Evolutionary conservation across 1,284 basidiomycete species (phyloP), one percentile per base, ranked within the genome.

Genomic region (Phylloporus sp.): DNA sequence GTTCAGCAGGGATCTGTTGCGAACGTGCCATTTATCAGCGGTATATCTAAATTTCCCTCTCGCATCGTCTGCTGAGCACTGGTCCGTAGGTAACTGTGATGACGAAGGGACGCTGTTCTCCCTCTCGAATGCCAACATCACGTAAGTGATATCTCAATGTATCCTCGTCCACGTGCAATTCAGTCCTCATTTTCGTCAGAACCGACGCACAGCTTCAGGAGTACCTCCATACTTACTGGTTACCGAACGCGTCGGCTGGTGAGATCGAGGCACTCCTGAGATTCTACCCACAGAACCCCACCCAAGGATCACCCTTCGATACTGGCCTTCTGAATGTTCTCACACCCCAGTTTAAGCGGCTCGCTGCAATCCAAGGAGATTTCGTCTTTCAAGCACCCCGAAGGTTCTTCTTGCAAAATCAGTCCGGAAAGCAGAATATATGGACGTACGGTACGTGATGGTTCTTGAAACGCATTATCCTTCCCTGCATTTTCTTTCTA

Each of bases 91-190:
- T 31, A 78, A 82, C 61, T 80, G 79, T 56, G 84, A 85, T 59
- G 84, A 86, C 61, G 85, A 86, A 69, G 85, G 84, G 17, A 86
- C 84, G 0, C 37, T 82, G 0, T 85, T 85, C 66, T 77, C 82
- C 0, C 65, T 85, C 3, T 6, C 2, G 4, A 56, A 31, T 20
- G 0, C 18, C 2, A 60, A 60, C 18, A 18, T 62, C 2, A 60
- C 61, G 61, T 47, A 17, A 22, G 57, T n/a, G 20, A n/a, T n/a
- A n/a, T n/a, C n/a, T n/a, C 17, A 20, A 20, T 31, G 6, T 20
- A 29, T 50, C 13, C 28, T 2, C 10, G 11, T n/a, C 15, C 13
- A 37, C 6, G 18, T 24, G n/a, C 26, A 32, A 29, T 13, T 24
- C n/a, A 24, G 24, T 18, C 4, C 18, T 26, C 34, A 11, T 29